Percentiles rank a stretch among this genome's conserved stretches.
phyloP scores from a whole-genome alignment of 805 yeast species.

The Lipomyces kockii region DNA sequence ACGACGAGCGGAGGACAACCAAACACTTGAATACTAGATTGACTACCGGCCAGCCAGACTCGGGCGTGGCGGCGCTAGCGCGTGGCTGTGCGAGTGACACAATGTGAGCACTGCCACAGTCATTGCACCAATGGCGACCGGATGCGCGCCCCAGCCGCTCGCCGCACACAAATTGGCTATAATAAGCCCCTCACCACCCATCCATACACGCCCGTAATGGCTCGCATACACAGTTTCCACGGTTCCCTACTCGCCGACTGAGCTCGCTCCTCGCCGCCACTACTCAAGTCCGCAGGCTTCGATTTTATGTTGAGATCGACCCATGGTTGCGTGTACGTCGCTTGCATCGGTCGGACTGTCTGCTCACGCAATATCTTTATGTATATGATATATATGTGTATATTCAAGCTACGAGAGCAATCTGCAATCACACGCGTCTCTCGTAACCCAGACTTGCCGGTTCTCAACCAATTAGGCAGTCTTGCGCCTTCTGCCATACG shows the following conservation, averaged over 20 bases:
- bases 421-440: no score
- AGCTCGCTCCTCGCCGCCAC: no score
- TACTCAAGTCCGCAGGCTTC: no score
- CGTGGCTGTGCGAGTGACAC: constrained; percentile 1
- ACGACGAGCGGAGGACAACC: neutral
- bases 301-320: no score
- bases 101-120: neutral
- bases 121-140: neutral
- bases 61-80: neutral
- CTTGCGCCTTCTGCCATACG: neutral
- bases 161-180: neutral
- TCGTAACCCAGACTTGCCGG: neutral
- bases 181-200: neutral
- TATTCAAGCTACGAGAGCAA: no score
- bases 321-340: no score
- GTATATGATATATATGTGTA: no score
- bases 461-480: neutral
- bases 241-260: neutral
- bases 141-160: constrained; percentile 1
- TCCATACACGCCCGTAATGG: neutral
- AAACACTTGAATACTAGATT: neutral
- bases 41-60: neutral
- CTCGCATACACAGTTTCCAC: neutral
- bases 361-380: no score
- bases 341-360: no score